These are phyloP conservation scores for Dioszegia crocea DNA, from an alignment of 768 basidiomycete genomes.

Conservation along the genomic window DNA sequence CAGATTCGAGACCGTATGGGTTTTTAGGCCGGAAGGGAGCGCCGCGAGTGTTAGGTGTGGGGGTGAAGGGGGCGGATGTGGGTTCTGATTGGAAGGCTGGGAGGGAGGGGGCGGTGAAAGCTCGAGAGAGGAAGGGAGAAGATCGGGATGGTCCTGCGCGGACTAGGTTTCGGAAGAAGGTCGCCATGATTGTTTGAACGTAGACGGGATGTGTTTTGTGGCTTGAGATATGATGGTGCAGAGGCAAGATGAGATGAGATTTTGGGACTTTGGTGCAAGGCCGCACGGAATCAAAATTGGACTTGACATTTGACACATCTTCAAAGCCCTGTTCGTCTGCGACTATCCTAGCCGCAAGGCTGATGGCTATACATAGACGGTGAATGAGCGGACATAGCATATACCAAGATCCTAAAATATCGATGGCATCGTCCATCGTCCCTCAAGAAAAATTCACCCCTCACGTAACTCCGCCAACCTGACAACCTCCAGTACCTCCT, in stretches of 20 bases:
- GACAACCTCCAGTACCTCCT: slow-evolving; percentile 33
- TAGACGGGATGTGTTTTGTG: too few relatives aligned
- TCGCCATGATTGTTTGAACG: slow-evolving; percentile 2
- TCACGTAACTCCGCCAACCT: slow-evolving; percentile 23
- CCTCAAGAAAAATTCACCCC: background rate
- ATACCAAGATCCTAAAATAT: too few relatives aligned
- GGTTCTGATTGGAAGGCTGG: background rate
- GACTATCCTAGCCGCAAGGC: too few relatives aligned
- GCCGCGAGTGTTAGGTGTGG: background rate
- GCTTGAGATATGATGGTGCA: background rate
- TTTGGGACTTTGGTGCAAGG: too few relatives aligned
- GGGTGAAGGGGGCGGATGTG: background rate
- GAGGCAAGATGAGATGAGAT: background rate
- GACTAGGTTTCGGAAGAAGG: slow-evolving; percentile 4
- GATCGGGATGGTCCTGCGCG: slow-evolving; percentile 4
- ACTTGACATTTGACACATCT: too few relatives aligned
- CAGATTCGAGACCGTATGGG: background rate
- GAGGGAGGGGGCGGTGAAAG: background rate
- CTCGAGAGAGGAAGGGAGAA: background rate
- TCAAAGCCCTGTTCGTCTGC: too few relatives aligned
- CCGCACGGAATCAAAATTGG: slow-evolving; percentile 3
- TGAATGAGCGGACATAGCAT: too few relatives aligned
- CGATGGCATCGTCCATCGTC: too few relatives aligned
- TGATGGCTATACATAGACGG: too few relatives aligned
- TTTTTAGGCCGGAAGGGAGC: background rate